Percentiles rank a stretch among this genome's conserved stretches.
phyloP scores from a whole-genome alignment of 2,329 filamentous ascomycete genomes.

The Hypoxylon sp. region DNA sequence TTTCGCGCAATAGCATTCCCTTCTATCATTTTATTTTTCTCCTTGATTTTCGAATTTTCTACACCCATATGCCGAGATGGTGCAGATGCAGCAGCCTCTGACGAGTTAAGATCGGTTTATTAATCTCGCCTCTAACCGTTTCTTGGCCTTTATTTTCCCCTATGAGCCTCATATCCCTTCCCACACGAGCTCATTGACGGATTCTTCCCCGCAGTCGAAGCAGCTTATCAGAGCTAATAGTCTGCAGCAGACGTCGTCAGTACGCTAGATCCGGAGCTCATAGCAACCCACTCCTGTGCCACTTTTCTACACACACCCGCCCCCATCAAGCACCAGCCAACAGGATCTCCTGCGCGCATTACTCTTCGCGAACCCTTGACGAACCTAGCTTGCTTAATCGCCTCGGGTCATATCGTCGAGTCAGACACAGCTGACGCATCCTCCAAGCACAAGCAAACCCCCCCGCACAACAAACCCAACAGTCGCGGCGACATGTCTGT shows the following conservation, averaged over 20 bases:
- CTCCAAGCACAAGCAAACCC: constrained; percentile 14
- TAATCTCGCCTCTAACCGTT: constrained; percentile 27
- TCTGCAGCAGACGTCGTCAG: constrained; percentile 34
- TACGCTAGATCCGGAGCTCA: constrained; percentile 35
- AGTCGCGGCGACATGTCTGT: constrained; percentile 63
- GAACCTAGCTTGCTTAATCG: constrained; percentile 24
- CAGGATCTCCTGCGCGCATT: constrained; percentile 31
- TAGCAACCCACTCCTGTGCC: constrained; percentile 33
- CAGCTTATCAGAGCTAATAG: constrained; percentile 46
- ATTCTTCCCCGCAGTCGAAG: constrained; percentile 41
- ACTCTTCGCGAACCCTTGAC: constrained; percentile 11
- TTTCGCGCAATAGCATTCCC: constrained; percentile 32
- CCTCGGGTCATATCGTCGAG: constrained; percentile 22
- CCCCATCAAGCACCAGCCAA: constrained; percentile 29
- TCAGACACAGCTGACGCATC: constrained; percentile 26
- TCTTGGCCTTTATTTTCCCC: constrained; percentile 27
- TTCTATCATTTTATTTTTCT: constrained; percentile 21
- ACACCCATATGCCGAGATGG: constrained; percentile 39
- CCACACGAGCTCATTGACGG: constrained; percentile 36
- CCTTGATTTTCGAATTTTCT: constrained; percentile 41
- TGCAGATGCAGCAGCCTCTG: constrained; percentile 41
- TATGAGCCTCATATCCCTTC: constrained; percentile 30
- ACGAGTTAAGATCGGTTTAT: constrained; percentile 39
- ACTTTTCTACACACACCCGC: constrained; percentile 35
- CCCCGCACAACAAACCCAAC: constrained; percentile 34